Evolutionary conservation across 2,329 filamentous ascomycete genomes (phyloP).

Genomic region (Cladophialophora carrionii): DNA sequence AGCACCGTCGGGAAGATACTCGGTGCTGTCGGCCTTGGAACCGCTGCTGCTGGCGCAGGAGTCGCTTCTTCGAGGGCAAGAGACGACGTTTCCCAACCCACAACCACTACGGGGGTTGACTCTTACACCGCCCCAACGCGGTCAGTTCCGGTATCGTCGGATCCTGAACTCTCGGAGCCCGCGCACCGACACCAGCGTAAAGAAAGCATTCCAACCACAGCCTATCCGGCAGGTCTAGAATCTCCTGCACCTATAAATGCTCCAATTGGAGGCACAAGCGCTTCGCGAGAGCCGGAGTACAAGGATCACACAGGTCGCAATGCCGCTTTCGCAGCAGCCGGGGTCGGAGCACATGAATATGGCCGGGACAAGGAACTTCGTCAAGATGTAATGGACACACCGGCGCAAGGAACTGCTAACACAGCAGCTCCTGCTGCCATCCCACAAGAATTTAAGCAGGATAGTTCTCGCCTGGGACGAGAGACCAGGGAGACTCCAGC

Average conservation of each 20-base stretch:
- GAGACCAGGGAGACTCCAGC: background rate
- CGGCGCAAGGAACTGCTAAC: background rate
- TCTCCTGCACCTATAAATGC: constrained; percentile 34
- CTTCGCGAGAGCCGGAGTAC: constrained; percentile 6
- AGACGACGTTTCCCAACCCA: constrained; percentile 23
- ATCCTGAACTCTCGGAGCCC: background rate
- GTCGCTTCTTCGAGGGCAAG: constrained; percentile 16
- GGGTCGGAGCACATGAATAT: constrained; percentile 23
- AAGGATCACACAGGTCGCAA: constrained; percentile 24
- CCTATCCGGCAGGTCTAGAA: constrained; percentile 33
- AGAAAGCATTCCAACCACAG: constrained; percentile 38
- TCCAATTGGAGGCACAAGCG: constrained; percentile 34
- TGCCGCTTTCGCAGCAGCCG: constrained; percentile 23
- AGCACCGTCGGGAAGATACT: constrained; percentile 32
- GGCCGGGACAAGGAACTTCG: background rate
- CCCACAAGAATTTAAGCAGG: background rate
- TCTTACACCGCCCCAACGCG: constrained; percentile 31
- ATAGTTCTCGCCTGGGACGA: background rate
- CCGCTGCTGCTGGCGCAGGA: constrained; percentile 24
- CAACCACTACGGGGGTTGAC: constrained; percentile 30
- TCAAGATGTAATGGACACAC: background rate
- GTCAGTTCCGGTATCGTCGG: constrained; percentile 23
- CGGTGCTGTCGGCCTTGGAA: constrained; percentile 36
- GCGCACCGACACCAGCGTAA: constrained; percentile 25
- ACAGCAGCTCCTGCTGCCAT: background rate